These are phyloP conservation scores for Globisporangium spinosum DNA, from an alignment of 352 stramenopile species.

Conservation along the genomic window DNA sequence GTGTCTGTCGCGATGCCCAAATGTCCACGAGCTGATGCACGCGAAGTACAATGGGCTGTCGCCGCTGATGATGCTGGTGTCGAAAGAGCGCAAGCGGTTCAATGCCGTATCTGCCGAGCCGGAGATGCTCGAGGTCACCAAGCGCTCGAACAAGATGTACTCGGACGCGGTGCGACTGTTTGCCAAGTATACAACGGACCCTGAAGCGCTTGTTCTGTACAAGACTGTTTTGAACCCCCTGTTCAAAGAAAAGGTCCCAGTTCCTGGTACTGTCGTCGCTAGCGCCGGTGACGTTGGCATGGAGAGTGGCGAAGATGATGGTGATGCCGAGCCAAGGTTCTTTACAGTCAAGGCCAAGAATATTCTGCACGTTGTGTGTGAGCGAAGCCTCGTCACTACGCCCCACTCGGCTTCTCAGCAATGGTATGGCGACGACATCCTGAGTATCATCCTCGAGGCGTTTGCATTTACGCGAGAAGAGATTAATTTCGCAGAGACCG, in stretches of 20 bases:
- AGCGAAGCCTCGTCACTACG: not conserved
- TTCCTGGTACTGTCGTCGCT: not conserved
- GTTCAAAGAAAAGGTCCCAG: not conserved
- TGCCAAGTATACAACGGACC: slow-evolving; percentile 35
- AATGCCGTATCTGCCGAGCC: slow-evolving; percentile 13
- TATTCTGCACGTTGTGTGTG: slow-evolving; percentile 6
- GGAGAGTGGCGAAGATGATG: not conserved
- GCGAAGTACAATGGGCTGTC: slow-evolving; percentile 40
- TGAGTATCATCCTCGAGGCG: slow-evolving; percentile 9
- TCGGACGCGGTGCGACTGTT: slow-evolving; percentile 44
- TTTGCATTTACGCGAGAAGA: slow-evolving; percentile 11
- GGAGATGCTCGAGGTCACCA: not conserved
- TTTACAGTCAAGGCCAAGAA: slow-evolving; percentile 2
- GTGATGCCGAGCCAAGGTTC: not conserved
- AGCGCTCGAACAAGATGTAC: slow-evolving; percentile 31
- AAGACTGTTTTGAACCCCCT: slow-evolving; percentile 1
- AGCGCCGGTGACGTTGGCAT: not conserved
- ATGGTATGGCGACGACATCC: slow-evolving; percentile 14
- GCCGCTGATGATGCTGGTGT: slow-evolving; percentile 46
- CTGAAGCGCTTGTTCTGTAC: slow-evolving; percentile 33
- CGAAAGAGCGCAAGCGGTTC: slow-evolving; percentile 19
- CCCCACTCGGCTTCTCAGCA: not conserved
- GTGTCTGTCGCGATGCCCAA: slow-evolving; percentile 27
- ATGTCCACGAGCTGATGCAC: slow-evolving; percentile 35
- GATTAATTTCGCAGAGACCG: slow-evolving; percentile 1